Conservation (phyloP, 768 basidiomycete genomes). For the Lactarius hengduanensis region DNA sequence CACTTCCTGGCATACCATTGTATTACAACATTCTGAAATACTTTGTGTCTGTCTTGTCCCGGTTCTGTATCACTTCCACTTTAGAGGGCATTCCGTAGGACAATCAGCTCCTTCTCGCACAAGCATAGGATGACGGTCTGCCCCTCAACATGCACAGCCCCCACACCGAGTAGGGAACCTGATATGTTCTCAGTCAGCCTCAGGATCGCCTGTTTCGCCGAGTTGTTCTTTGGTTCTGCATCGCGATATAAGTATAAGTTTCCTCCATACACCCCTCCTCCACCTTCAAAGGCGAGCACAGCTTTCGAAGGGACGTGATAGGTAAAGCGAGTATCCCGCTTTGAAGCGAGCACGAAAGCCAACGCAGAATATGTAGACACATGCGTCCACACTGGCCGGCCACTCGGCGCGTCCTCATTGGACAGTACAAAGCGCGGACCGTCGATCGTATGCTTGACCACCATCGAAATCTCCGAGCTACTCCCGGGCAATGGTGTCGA, state of each 20-base stretch:
- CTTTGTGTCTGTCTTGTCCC: constrained; percentile 25
- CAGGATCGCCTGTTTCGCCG: constrained; percentile 82
- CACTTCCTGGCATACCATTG: constrained; percentile 28
- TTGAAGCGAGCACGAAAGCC: constrained; percentile 91
- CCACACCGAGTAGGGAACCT: constrained; percentile 79
- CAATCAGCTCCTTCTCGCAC: constrained; percentile 71
- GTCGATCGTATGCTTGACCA: constrained; percentile 60
- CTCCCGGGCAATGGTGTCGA: constrained; percentile 68
- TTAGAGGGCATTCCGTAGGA: constrained; percentile 45
- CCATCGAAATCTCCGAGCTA: constrained; percentile 42
- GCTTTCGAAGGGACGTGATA: constrained; percentile 59
- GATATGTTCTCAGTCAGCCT: constrained; percentile 64
- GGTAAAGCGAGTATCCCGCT: constrained; percentile 85
- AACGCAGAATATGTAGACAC: constrained; percentile 83
- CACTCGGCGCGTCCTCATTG: constrained; percentile 25
- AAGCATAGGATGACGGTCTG: constrained; percentile 58
- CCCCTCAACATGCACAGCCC: constrained; percentile 42
- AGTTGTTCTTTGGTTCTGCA: constrained; percentile 48
- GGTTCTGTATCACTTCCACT: constrained; percentile 26
- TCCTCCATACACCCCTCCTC: constrained; percentile 60
- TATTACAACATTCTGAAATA: constrained; percentile 27
- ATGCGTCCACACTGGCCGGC: constrained; percentile 62
- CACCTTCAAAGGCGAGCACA: constrained; percentile 84
- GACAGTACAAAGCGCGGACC: constrained; percentile 33
- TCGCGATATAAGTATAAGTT: constrained; percentile 86